Evolutionary conservation across 192 early-diverging fungal genomes (phyloP).

Genomic region (Podila clonocystis): DNA sequence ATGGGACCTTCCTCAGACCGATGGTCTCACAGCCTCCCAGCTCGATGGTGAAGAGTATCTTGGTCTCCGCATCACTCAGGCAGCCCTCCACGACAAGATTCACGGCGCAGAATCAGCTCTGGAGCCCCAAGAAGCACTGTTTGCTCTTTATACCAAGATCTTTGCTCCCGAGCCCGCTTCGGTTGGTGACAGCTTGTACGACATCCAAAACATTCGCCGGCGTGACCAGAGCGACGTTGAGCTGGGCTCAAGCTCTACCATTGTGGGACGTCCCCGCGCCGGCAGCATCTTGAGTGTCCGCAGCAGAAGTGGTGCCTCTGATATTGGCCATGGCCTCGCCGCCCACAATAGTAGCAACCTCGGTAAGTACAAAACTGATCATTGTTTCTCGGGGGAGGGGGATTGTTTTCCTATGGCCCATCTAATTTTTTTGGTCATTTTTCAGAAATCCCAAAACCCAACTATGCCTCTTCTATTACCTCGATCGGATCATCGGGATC

Average conservation of each 20-base stretch:
- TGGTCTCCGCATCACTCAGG: constrained; percentile 67
- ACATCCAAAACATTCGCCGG: constrained; percentile 27
- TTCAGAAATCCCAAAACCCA: constrained; percentile 45
- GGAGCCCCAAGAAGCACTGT: constrained; percentile 63
- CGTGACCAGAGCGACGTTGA: constrained; percentile 21
- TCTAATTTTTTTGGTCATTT: not conserved
- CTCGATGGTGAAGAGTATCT: constrained; percentile 64
- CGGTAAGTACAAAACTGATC: not conserved
- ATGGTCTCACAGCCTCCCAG: constrained; percentile 12
- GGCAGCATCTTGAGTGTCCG: constrained; percentile 27
- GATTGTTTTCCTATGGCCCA: not conserved
- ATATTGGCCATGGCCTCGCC: constrained; percentile 9
- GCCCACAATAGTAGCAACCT: constrained; percentile 17
- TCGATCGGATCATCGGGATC: constrained; percentile 36
- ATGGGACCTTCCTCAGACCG: constrained; percentile 25
- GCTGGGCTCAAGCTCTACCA: not conserved
- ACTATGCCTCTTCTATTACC: constrained; percentile 39
- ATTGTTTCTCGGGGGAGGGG: too few relatives aligned
- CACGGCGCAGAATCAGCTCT: constrained; percentile 62
- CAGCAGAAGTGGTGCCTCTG: constrained; percentile 17
- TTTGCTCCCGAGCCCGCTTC: constrained; percentile 38
- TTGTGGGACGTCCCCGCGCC: constrained; percentile 23
- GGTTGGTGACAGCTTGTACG: constrained; percentile 29
- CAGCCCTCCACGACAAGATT: constrained; percentile 56
- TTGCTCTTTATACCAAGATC: constrained; percentile 67